Conservation (phyloP, 768 basidiomycete species). For the Lepiota venenata region DNA sequence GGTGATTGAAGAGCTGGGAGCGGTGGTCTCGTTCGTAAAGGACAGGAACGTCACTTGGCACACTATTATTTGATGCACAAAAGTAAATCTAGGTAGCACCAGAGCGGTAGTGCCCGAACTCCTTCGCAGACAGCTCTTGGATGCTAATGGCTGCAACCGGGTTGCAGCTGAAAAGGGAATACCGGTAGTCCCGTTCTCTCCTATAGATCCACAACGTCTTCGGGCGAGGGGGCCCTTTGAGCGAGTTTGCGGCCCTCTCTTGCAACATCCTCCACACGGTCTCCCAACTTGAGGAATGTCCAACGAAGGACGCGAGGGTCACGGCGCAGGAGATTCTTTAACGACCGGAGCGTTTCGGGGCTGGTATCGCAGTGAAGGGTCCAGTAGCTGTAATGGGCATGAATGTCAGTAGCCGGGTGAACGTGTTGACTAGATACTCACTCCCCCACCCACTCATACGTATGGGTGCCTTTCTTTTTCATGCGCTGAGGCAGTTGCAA, state of each 20-base stretch:
- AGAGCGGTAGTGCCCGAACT: neutral
- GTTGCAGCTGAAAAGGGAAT: neutral
- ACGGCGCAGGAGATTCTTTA: conserved; percentile 66
- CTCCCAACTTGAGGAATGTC: conserved; percentile 77
- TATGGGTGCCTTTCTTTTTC: conserved; percentile 49
- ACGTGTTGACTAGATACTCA: conserved; percentile 37
- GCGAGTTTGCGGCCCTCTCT: conserved; percentile 42
- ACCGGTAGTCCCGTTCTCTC: conserved; percentile 20
- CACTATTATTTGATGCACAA: neutral
- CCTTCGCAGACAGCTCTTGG: neutral
- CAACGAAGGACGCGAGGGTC: conserved; percentile 85
- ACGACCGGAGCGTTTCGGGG: conserved; percentile 58
- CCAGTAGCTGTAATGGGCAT: conserved; percentile 64
- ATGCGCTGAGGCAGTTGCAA: conserved; percentile 71
- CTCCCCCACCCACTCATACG: conserved; percentile 65
- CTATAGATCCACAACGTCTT: conserved; percentile 21
- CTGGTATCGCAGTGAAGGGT: conserved; percentile 88
- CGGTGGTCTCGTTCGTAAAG: conserved; percentile 20
- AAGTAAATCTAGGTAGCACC: neutral
- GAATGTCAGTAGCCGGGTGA: neutral
- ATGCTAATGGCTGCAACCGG: neutral
- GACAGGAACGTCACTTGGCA: neutral
- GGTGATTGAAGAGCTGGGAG: conserved; percentile 30
- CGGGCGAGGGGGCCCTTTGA: conserved; percentile 3
- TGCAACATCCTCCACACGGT: conserved; percentile 68